Evolutionary conservation across 2,329 filamentous ascomycete species (phyloP), one percentile per base, ranked within the genome.

Genomic region (Penicillium italicum): DNA sequence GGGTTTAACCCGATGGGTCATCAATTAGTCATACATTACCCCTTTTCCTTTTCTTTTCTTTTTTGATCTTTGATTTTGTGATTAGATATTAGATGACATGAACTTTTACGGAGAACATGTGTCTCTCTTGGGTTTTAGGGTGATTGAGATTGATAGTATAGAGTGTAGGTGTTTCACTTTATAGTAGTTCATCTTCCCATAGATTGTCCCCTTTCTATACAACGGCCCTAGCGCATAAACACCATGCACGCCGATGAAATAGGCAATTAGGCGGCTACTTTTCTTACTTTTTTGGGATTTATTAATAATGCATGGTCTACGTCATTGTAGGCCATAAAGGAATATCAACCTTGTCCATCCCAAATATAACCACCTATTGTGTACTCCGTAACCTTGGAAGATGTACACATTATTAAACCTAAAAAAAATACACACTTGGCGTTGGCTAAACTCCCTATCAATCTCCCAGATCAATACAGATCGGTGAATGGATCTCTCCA

Each of bases 141-240:
- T 18, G 33, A 18, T 44, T 45, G 41, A 40, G 28, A 48, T 48
- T 47, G 43, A 36, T 22, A 42, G 10, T 16, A 41, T 24, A 9
- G 26, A 12, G 16, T 20, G 5, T 6, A 16, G 16, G 14, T 28
- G 50, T 53, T 46, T 53, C 50, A 47, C 20, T 11, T 41, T 36
- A 22, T 20, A 44, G 36, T 30, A 18, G 16, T 37, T 14, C 18
- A 40, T 5, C 10, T 14, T 24, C 24, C 24, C 24, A 12, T 8
- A n/a, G 14, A 7, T n/a, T 41, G 26, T 26, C 47, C 36, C 42
- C 16, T n/a, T 22, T 33, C 22, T 28, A 37, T 37, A 11, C 11
- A 38, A 55, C 33, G 53, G 53, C 47, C 47, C 53, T 45, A 41
- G 53, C 53, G 47, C 33, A 43, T 38, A 55, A 55, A 43, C 11